Percentiles rank a stretch among this genome's conserved stretches.
phyloP scores from a whole-genome alignment of 106 monocot species.

The Dendrobium catenatum region DNA sequence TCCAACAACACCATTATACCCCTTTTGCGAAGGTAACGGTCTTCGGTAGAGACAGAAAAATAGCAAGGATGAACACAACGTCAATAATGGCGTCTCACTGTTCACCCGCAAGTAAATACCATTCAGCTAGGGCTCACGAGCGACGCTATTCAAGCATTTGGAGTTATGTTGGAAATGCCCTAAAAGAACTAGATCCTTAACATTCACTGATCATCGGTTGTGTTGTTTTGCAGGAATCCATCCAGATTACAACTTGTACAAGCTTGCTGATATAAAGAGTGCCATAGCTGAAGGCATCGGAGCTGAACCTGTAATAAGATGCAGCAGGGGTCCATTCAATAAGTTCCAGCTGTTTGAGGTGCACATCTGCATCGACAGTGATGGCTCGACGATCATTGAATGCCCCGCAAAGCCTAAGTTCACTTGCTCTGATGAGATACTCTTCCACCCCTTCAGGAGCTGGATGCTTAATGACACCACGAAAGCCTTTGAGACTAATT shows the following conservation, averaged over 20 bases:
- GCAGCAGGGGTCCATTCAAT: background rate
- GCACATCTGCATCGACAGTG: background rate
- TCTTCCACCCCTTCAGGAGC: slow-evolving; percentile 4
- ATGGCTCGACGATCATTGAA: background rate
- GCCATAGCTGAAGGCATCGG: slow-evolving; percentile 2
- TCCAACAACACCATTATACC: too few relatives aligned
- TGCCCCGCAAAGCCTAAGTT: slow-evolving; percentile 3
- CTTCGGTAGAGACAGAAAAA: too few relatives aligned
- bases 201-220: background rate
- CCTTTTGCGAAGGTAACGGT: too few relatives aligned
- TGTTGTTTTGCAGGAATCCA: background rate
- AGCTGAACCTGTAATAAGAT: background rate
- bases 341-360: slow-evolving; percentile 4
- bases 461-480: slow-evolving; percentile 2
- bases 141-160: too few relatives aligned
- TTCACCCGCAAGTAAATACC: too few relatives aligned
- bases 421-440: slow-evolving; percentile 1
- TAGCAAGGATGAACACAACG: too few relatives aligned
- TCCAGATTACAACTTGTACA: background rate
- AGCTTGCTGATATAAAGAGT: background rate
- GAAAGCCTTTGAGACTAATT: background rate
- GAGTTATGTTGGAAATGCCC: too few relatives aligned
- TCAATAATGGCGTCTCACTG: too few relatives aligned
- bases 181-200: too few relatives aligned
- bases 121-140: too few relatives aligned